A percentile compares a stretch with the other conserved stretches of the same genome.
phyloP scores from a whole-genome alignment of 1,139 yeast species.

The Hemisphaericaspora subhashii region DNA sequence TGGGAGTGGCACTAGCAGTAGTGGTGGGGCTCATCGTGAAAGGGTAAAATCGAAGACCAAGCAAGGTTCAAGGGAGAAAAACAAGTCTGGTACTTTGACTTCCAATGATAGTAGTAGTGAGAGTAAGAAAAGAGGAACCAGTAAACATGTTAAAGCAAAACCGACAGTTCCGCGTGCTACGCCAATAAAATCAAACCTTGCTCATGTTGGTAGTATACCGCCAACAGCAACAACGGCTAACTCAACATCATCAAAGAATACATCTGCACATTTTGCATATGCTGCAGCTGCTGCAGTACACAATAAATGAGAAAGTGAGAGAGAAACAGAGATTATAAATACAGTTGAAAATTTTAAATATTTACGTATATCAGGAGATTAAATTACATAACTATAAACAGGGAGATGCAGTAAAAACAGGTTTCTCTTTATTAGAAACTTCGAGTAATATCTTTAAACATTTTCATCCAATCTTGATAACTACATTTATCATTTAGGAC shows the following conservation, averaged over 20 bases:
- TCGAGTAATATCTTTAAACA: constrained; percentile 14
- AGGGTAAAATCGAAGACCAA: neutral
- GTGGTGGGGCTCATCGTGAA: neutral
- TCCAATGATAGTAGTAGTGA: neutral
- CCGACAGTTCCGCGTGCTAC: neutral
- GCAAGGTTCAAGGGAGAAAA: neutral
- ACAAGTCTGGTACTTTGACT: constrained; percentile 2
- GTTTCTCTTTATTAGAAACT: neutral
- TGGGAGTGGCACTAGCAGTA: neutral
- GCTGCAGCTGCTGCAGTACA: constrained; percentile 52
- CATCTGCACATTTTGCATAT: constrained; percentile 36
- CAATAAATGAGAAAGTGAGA: constrained; percentile 13
- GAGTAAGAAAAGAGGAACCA: neutral
- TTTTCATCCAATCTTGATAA: constrained; percentile 36
- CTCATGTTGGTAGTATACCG: too few species aligned
- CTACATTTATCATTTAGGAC: constrained; percentile 39
- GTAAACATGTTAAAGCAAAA: neutral
- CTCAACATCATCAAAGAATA: neutral
- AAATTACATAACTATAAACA: constrained; percentile 3
- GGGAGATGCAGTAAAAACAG: neutral
- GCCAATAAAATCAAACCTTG: neutral
- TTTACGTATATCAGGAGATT: too few species aligned
- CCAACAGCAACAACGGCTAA: neutral
- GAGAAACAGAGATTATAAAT: too few species aligned
- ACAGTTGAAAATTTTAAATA: too few species aligned